Evolutionary conservation across 2,329 filamentous ascomycete species (phyloP).

Genomic region (Epichloe sp.): DNA sequence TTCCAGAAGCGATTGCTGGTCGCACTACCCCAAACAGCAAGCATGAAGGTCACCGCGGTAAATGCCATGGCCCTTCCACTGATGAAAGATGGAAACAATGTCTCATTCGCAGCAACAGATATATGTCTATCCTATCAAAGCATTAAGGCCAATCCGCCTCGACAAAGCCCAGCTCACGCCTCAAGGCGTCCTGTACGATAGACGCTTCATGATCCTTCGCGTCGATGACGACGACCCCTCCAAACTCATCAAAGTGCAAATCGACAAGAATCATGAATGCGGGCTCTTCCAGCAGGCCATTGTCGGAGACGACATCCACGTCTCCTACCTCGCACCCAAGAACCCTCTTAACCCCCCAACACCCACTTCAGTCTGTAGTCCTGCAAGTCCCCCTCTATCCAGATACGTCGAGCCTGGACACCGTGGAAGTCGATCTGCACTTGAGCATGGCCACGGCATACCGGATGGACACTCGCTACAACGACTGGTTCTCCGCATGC

Average conservation of each 20-base stretch:
- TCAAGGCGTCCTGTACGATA: conserved; percentile 53
- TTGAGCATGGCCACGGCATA: conserved; percentile 44
- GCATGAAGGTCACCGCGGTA: not conserved
- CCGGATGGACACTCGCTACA: conserved; percentile 47
- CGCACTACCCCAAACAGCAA: not conserved
- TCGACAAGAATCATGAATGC: conserved; percentile 44
- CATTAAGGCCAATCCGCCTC: conserved; percentile 48
- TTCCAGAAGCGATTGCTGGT: too few species aligned
- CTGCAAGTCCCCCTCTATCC: conserved; percentile 47
- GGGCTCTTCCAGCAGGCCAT: conserved; percentile 51
- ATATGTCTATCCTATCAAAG: conserved; percentile 64
- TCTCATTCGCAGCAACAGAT: conserved; percentile 23
- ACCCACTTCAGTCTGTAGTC: conserved; percentile 21
- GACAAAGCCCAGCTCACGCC: conserved; percentile 38
- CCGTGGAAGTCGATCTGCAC: conserved; percentile 44
- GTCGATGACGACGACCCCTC: conserved; percentile 24
- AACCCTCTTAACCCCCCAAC: conserved; percentile 26
- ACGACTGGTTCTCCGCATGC: conserved; percentile 53
- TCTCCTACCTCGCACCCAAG: conserved; percentile 28
- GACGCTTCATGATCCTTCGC: conserved; percentile 56
- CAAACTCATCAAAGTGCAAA: conserved; percentile 43
- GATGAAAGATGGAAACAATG: too few species aligned
- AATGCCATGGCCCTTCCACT: too few species aligned
- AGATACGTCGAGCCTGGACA: conserved; percentile 28
- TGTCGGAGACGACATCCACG: conserved; percentile 23